Percentiles rank a stretch among this genome's conserved stretches.
These are phyloP conservation scores for Monosporascus sp. DNA, from an alignment of 2,329 filamentous ascomycete species.

Conservation along the genomic window DNA sequence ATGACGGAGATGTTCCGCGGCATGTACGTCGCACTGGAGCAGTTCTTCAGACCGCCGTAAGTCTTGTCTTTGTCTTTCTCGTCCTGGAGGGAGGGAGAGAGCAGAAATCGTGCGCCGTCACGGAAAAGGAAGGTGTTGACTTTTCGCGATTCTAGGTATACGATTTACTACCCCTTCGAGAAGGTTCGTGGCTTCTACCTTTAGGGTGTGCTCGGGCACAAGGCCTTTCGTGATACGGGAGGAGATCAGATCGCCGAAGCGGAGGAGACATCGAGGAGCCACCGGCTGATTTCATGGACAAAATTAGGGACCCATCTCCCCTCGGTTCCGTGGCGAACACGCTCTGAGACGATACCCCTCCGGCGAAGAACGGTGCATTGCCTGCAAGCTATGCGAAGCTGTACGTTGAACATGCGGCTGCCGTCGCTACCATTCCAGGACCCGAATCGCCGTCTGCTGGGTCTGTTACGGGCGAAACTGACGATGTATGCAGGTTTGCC, in stretches of 20 bases:
- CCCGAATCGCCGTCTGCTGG: background rate
- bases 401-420: slow-evolving; percentile 30
- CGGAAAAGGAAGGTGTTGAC: background rate
- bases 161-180: slow-evolving; percentile 97
- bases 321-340: slow-evolving; percentile 96
- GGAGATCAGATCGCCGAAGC: background rate
- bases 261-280: background rate
- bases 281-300: slow-evolving; percentile 14
- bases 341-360: slow-evolving; percentile 93
- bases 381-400: slow-evolving; percentile 98
- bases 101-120: background rate
- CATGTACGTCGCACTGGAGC: slow-evolving; percentile 97
- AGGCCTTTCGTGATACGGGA: slow-evolving; percentile 12
- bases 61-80: slow-evolving; percentile 48
- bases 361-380: slow-evolving; percentile 97
- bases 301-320: slow-evolving; percentile 81
- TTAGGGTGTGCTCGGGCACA: background rate
- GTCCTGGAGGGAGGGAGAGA: background rate
- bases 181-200: slow-evolving; percentile 51
- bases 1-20: slow-evolving; percentile 92
- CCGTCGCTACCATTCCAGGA: too few species aligned
- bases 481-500: slow-evolving; percentile 64
- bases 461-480: background rate
- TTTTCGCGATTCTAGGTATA: slow-evolving; percentile 60
- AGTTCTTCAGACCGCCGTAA: slow-evolving; percentile 97